Evolutionary conservation across 176 grass and related monocot species (phyloP).

Genomic region (Avena insularis): DNA sequence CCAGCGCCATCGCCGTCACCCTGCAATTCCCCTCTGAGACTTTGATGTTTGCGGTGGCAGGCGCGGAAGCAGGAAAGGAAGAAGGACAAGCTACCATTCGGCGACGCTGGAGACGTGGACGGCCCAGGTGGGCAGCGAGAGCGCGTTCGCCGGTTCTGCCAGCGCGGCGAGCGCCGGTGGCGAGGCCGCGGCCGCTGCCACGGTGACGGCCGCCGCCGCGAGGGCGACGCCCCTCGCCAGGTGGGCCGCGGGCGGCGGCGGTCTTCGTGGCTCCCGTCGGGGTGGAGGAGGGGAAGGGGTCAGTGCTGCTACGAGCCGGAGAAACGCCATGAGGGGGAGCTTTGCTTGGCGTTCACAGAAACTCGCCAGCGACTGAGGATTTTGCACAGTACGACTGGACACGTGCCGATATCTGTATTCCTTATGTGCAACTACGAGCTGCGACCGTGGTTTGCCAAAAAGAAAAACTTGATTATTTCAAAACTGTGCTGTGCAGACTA

Average conservation of each 20-base stretch:
- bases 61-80: not conserved
- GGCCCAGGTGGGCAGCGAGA: slow-evolving; percentile 91
- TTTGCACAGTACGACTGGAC: not conserved
- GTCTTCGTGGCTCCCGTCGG: not conserved
- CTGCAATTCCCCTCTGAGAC: slow-evolving; percentile 44
- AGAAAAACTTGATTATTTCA: too few relatives aligned
- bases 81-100: slow-evolving; percentile 59
- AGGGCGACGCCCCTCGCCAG: slow-evolving; percentile 47
- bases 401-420: too few relatives aligned
- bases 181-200: slow-evolving; percentile 37
- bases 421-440: too few relatives aligned
- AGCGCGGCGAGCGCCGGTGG: slow-evolving; percentile 65
- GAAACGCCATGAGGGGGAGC: slow-evolving; percentile 33
- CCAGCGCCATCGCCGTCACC: slow-evolving; percentile 86
- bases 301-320: slow-evolving; percentile 47
- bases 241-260: not conserved
- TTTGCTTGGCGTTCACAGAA: slow-evolving; percentile 30
- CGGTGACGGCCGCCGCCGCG: not conserved
- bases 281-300: slow-evolving; percentile 24
- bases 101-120: slow-evolving; percentile 94
- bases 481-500: too few relatives aligned
- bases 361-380: not conserved
- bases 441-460: too few relatives aligned
- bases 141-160: slow-evolving; percentile 81
- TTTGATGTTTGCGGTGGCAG: not conserved